Conservation (phyloP, 1,284 basidiomycete species). For the Paramarasmius palmivorus region DNA sequence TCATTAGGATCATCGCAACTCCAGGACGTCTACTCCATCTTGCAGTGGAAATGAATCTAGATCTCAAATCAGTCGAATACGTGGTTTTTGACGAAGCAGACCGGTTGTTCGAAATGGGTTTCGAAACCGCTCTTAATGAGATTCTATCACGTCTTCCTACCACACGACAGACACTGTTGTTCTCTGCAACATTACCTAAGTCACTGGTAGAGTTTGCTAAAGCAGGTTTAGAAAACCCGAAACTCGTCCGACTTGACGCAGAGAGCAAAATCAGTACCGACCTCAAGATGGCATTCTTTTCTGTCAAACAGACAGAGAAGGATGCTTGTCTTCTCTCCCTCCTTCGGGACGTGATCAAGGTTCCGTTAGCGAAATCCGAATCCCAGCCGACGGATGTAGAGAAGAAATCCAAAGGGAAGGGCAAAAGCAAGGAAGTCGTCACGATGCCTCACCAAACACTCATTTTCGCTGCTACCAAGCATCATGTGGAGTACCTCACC, state of each 20-base stretch:
- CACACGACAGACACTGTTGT: slow-evolving; percentile 89
- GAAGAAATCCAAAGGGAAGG: slow-evolving; percentile 52
- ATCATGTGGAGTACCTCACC: slow-evolving; percentile 96
- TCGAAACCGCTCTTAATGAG: slow-evolving; percentile 89
- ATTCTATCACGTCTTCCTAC: slow-evolving; percentile 87
- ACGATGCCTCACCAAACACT: slow-evolving; percentile 89
- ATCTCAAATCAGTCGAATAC: slow-evolving; percentile 86
- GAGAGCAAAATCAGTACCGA: slow-evolving; percentile 96
- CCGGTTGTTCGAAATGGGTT: slow-evolving; percentile 97
- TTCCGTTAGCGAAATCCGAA: slow-evolving; percentile 56
- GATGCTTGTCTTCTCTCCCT: slow-evolving; percentile 89
- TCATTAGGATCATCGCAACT: slow-evolving; percentile 87
- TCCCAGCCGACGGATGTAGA: slow-evolving; percentile 30
- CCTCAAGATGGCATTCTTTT: slow-evolving; percentile 93
- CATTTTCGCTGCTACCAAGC: slow-evolving; percentile 97
- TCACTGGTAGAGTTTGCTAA: slow-evolving; percentile 97
- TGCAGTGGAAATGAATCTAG: slow-evolving; percentile 95
- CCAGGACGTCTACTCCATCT: slow-evolving; percentile 96
- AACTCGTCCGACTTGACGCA: slow-evolving; percentile 91
- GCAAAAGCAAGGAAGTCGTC: slow-evolving; percentile 48
- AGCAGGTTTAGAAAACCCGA: slow-evolving; percentile 92
- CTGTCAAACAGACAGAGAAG: slow-evolving; percentile 91
- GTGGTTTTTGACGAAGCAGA: slow-evolving; percentile 99
- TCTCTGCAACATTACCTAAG: slow-evolving; percentile 96
- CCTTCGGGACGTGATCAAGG: slow-evolving; percentile 84